A percentile compares a stretch with the other conserved stretches of the same genome.
Evolutionary conservation across 2,329 filamentous ascomycete genomes (phyloP).

Genomic region (Pyrenophora seminiperda): DNA sequence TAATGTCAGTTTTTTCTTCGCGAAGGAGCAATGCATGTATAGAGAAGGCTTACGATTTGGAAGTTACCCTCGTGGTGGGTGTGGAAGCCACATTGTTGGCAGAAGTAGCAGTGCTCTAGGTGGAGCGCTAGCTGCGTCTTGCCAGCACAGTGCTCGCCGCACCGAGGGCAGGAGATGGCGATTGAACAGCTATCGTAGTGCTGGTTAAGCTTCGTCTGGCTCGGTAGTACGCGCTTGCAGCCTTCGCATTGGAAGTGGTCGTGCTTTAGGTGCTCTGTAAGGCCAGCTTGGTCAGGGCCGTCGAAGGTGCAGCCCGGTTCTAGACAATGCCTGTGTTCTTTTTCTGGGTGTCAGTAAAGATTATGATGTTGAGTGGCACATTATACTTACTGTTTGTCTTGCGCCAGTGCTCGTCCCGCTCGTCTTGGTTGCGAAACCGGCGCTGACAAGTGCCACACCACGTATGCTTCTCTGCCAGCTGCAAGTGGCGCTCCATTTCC

Average conservation of each 20-base stretch:
- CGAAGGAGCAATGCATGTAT: background rate
- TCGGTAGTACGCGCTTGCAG: constrained; percentile 36
- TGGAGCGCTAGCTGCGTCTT: constrained; percentile 28
- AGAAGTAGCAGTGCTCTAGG: constrained; percentile 30
- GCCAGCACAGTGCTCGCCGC: constrained; percentile 25
- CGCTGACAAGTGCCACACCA: constrained; percentile 37
- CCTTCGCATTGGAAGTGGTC: constrained; percentile 42
- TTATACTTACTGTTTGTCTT: constrained; percentile 31
- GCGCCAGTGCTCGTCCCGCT: constrained; percentile 42
- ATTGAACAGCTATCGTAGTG: constrained; percentile 32
- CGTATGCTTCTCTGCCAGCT: constrained; percentile 34
- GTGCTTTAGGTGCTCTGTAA: constrained; percentile 33
- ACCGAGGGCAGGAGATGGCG: constrained; percentile 27
- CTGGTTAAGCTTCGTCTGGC: constrained; percentile 33
- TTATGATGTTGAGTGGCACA: background rate
- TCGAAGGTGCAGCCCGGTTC: constrained; percentile 43
- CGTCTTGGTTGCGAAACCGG: constrained; percentile 36
- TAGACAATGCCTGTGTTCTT: constrained; percentile 42
- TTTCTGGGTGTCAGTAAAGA: background rate
- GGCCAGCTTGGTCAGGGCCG: constrained; percentile 15
- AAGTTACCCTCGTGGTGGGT: constrained; percentile 31
- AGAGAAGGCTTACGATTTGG: constrained; percentile 25
- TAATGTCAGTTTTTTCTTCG: constrained; percentile 4
- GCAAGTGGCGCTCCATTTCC: constrained; percentile 34
- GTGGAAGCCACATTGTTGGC: constrained; percentile 26